phyloP scores from a whole-genome alignment of 2,329 filamentous ascomycete species.

The Penicillium sp. region DNA sequence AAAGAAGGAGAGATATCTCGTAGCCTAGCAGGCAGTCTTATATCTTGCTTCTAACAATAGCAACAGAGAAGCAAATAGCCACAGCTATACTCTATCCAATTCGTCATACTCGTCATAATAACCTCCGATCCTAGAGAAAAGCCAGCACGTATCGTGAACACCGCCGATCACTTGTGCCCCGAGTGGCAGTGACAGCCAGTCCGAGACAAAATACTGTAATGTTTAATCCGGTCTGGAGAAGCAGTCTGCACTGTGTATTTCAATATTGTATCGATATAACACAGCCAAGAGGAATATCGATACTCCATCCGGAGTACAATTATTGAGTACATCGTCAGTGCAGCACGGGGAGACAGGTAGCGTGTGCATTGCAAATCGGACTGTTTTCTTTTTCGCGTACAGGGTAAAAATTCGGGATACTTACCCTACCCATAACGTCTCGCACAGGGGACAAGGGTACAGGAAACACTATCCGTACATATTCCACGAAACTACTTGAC shows the following conservation, averaged over 20 bases:
- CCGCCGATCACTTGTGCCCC: slow-evolving; percentile 1
- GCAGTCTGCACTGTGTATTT: neutral
- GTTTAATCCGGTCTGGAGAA: neutral
- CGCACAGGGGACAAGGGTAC: neutral
- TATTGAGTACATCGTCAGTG: neutral
- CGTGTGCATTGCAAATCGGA: slow-evolving; percentile 6
- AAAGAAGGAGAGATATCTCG: neutral
- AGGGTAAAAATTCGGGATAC: slow-evolving; percentile 1
- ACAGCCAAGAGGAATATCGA: slow-evolving; percentile 3
- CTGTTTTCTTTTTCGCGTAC: neutral
- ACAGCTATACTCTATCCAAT: neutral
- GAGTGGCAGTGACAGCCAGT: slow-evolving; percentile 6
- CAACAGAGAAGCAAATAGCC: neutral
- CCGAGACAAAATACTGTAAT: slow-evolving; percentile 2
- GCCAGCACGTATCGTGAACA: neutral
- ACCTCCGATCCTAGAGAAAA: neutral
- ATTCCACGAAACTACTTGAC: neutral
- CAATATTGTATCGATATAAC: neutral
- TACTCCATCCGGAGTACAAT: neutral
- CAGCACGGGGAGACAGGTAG: neutral
- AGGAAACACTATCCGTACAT: no score
- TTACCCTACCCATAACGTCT: neutral
- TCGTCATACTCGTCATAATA: neutral
- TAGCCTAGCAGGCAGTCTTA: slow-evolving; percentile 11
- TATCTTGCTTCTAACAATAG: slow-evolving; percentile 6